Evolutionary conservation across 371 early-diverging fungal species (phyloP).

Genomic region (Funneliformis caledonium): DNA sequence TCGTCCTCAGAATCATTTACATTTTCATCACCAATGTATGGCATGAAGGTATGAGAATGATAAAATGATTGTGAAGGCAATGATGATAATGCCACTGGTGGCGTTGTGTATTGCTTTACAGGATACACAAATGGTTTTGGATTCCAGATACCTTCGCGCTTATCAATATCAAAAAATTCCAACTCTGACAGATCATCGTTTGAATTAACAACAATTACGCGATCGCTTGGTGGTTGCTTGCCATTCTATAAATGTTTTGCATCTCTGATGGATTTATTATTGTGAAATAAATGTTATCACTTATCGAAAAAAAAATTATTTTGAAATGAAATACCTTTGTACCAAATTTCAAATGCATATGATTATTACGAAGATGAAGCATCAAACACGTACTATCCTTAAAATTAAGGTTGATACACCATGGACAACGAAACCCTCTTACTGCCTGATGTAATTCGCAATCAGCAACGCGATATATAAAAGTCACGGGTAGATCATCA

Average conservation of each 20-base stretch:
- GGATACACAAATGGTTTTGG: slow-evolving; percentile 35
- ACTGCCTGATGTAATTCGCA: slow-evolving; percentile 17
- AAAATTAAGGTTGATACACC: slow-evolving; percentile 22
- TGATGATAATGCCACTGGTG: background rate
- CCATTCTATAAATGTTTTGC: background rate
- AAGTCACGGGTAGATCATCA: slow-evolving; percentile 15
- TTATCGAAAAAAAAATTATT: background rate
- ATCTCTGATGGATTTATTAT: background rate
- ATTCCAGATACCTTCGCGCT: slow-evolving; percentile 4
- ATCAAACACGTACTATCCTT: slow-evolving; percentile 8
- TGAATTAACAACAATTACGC: slow-evolving; percentile 5
- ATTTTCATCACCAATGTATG: slow-evolving; percentile 21
- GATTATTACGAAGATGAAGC: slow-evolving; percentile 26
- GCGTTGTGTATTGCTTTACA: background rate
- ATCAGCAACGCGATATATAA: slow-evolving; percentile 28
- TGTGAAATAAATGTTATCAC: background rate
- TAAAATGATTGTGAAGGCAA: slow-evolving; percentile 25
- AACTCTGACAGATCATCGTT: slow-evolving; percentile 36
- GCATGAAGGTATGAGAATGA: slow-evolving; percentile 39
- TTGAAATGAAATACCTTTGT: slow-evolving; percentile 16
- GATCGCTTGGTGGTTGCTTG: slow-evolving; percentile 36
- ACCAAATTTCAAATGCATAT: slow-evolving; percentile 32
- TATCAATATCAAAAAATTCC: slow-evolving; percentile 32
- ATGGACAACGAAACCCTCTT: slow-evolving; percentile 36
- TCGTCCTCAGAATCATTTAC: slow-evolving; percentile 29